phyloP scores from a whole-genome alignment of 2,329 filamentous ascomycete genomes.

The Colletotrichum destructivum region DNA sequence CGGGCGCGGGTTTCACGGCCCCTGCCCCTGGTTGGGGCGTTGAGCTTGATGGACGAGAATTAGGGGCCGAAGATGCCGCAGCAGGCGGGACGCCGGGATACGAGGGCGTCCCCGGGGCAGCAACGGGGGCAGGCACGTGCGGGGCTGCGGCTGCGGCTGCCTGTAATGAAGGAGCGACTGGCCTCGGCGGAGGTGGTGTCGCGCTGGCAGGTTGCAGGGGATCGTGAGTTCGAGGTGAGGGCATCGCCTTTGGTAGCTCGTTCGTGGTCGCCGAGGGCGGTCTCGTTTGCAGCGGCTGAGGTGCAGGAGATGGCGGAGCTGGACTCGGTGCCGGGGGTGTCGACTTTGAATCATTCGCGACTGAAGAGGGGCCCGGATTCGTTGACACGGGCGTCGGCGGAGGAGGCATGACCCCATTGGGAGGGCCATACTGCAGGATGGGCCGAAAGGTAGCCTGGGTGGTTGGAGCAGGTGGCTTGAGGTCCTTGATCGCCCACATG shows the following conservation, averaged over 20 bases:
- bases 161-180: conserved; percentile 29
- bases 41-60: conserved; percentile 38
- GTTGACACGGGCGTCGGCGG: conserved; percentile 47
- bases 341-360: conserved; percentile 45
- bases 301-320: conserved; percentile 29
- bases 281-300: conserved; percentile 20
- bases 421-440: conserved; percentile 76
- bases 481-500: conserved; percentile 80
- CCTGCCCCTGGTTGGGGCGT: conserved; percentile 39
- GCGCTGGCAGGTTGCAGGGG: conserved; percentile 16
- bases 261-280: conserved; percentile 25
- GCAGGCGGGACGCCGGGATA: conserved; percentile 34
- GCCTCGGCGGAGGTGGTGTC: conserved; percentile 25
- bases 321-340: conserved; percentile 32
- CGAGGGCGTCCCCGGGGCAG: conserved; percentile 43
- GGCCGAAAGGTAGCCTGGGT: conserved; percentile 60
- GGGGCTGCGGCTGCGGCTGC: conserved; percentile 40
- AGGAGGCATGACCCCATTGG: conserved; percentile 73
- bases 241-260: conserved; percentile 9
- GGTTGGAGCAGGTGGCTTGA: conserved; percentile 59
- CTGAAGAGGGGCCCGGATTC: conserved; percentile 31
- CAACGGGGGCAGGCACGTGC: conserved; percentile 42
- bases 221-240: conserved; percentile 12
- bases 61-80: conserved; percentile 46
- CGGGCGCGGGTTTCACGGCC: conserved; percentile 27